Percentiles rank a stretch among this genome's conserved stretches.
Evolutionary conservation across 75 land plant species (phyloP).

Genomic region (Cunninghamia lanceolata): DNA sequence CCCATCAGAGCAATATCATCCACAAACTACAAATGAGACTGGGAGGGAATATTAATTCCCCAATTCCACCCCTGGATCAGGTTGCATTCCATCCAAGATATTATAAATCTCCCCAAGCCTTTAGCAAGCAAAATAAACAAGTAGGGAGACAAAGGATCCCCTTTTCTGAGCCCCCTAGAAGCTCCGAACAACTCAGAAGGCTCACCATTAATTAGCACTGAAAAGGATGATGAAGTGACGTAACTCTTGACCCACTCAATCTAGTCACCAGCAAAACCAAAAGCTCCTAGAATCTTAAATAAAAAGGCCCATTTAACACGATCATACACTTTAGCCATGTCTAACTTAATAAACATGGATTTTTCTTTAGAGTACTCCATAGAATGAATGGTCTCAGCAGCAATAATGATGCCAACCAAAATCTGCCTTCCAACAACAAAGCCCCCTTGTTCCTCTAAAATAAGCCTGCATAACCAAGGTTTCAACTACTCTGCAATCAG

Average conservation of each 20-base stretch:
- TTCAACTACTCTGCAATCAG: not conserved
- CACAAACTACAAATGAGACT: no score
- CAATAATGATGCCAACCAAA: not conserved
- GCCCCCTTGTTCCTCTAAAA: not conserved
- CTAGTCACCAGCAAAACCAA: not conserved
- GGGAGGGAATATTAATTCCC: no score
- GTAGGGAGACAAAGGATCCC: no score
- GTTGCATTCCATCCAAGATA: no score
- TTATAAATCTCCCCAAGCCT: no score
- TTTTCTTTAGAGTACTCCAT: not conserved
- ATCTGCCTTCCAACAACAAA: not conserved
- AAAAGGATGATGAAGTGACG: not conserved
- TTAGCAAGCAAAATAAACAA: no score
- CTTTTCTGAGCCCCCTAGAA: not conserved
- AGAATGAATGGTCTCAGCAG: not conserved
- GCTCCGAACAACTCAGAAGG: not conserved
- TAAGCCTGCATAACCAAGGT: not conserved
- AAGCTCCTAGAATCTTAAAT: not conserved
- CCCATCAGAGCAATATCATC: no score
- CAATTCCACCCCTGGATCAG: no score
- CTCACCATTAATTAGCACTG: not conserved
- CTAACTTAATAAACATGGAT: not conserved
- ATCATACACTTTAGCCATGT: not conserved
- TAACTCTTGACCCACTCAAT: not conserved
- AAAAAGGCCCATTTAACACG: not conserved